Evolutionary conservation across 2,329 filamentous ascomycete species (phyloP).

Genomic region (Aureobasidium vineae): DNA sequence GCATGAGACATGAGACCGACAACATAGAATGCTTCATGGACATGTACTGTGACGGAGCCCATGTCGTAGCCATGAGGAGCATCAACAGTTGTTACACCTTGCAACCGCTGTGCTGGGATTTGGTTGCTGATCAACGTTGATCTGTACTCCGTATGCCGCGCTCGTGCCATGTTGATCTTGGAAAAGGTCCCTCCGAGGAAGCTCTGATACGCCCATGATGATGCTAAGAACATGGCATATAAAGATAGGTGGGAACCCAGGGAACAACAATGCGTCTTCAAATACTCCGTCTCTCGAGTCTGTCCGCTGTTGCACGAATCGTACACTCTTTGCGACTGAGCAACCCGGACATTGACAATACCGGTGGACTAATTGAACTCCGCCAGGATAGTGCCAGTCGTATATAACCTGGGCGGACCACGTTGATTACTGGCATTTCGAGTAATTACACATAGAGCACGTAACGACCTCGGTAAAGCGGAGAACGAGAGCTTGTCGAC

Average conservation of each 20-base stretch:
- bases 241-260: background rate
- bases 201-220: background rate
- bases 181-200: background rate
- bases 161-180: constrained; percentile 18
- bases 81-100: background rate
- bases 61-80: background rate
- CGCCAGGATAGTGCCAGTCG: background rate
- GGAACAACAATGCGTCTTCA: background rate
- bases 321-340: background rate
- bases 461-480: constrained; percentile 2
- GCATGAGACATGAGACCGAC: background rate
- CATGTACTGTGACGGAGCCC: no score
- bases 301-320: background rate
- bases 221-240: background rate
- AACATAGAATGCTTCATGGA: background rate
- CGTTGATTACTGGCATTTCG: background rate
- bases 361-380: background rate
- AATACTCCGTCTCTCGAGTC: background rate
- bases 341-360: background rate
- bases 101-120: background rate
- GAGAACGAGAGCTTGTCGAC: background rate
- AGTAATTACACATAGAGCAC: background rate
- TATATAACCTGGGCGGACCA: background rate
- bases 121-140: constrained; percentile 18
- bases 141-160: constrained; percentile 8